Evolutionary conservation across 2,329 filamentous ascomycete genomes (phyloP), one percentile per base, ranked within the genome.

Genomic region (Aspergillus transmontanensis): DNA sequence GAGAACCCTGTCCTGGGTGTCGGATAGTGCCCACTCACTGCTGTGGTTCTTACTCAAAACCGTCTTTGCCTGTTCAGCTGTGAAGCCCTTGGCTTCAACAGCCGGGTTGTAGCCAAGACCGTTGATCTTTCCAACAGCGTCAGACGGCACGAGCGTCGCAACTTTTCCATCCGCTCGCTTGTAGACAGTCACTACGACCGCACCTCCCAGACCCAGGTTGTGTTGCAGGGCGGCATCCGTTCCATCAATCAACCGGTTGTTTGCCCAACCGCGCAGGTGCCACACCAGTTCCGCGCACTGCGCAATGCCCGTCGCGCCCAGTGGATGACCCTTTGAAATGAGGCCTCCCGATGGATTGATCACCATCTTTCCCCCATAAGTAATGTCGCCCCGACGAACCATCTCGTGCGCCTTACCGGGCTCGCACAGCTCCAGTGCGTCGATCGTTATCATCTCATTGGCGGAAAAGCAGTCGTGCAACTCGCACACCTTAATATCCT

Each of bases 391-490:
- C 11, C 80, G 81, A 48, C 93, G 88, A 28, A 98, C 93, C 79
- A 97, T 88, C 79, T 97, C 93, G 76, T 97, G 94, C 0, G 94
- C 95, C 78, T 93, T 94, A 19, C 94, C 94, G 16, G 85, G 87
- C 63, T 88, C 88, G 46, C 85, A 87, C 12, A 98, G 85, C 1
- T 93, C 93, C 1, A 98, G 85, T 0, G 92, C 92, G 75, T 98
- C 94, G 57, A 98, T 89, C 1, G 89, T 89, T 58, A 95, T 86
- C 90, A 98, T 91, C 83, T 98, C 92, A 77, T 98, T 98, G 30
- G 94, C 89, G 21, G 89, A 93, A 85, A 98, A 98, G 83, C 95
- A 98, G 82, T 98, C 95, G 80, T 98, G 95, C 64, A 98, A 84
- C 82, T 98, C 94, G 73, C 92, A 93, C 19, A 98, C 91, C 73